Evolutionary conservation across 2,329 filamentous ascomycete species (phyloP).

Genomic region (Phialophora expanda): DNA sequence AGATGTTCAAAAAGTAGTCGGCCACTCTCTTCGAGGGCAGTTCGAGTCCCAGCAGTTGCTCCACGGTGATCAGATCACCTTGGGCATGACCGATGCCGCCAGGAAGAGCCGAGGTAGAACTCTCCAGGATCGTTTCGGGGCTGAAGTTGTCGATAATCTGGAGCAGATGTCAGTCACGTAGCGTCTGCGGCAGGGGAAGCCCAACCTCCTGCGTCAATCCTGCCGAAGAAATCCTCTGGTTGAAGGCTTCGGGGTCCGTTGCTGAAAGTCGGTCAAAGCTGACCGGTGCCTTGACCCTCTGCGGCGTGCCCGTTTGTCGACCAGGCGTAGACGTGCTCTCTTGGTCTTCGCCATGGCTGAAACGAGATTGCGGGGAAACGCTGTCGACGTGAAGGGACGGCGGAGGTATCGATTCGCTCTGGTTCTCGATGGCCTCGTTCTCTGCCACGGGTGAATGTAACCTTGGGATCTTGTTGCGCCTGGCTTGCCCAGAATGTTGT

Average conservation of each 20-base stretch:
- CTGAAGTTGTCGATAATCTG: conserved; percentile 35
- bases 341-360: conserved; percentile 21
- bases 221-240: conserved; percentile 29
- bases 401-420: neutral
- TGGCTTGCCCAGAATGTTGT: neutral
- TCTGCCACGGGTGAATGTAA: conserved; percentile 7
- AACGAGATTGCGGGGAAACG: conserved; percentile 30
- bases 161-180: conserved; percentile 20
- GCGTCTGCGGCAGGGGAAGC: neutral
- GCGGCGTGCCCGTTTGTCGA: conserved; percentile 39
- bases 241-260: conserved; percentile 26
- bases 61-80: conserved; percentile 29
- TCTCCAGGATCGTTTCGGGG: conserved; percentile 29
- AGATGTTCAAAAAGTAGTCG: conserved; percentile 47
- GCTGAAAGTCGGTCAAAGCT: conserved; percentile 26
- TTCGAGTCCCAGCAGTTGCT: conserved; percentile 40
- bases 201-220: conserved; percentile 32
- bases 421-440: neutral
- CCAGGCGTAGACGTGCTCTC: conserved; percentile 14
- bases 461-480: conserved; percentile 21
- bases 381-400: neutral
- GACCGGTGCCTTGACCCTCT: conserved; percentile 17
- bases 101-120: conserved; percentile 30
- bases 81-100: conserved; percentile 34
- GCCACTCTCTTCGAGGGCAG: conserved; percentile 44